Conservation (phyloP, 1,284 basidiomycete genomes). For the Fomitopsis schrenkii region DNA sequence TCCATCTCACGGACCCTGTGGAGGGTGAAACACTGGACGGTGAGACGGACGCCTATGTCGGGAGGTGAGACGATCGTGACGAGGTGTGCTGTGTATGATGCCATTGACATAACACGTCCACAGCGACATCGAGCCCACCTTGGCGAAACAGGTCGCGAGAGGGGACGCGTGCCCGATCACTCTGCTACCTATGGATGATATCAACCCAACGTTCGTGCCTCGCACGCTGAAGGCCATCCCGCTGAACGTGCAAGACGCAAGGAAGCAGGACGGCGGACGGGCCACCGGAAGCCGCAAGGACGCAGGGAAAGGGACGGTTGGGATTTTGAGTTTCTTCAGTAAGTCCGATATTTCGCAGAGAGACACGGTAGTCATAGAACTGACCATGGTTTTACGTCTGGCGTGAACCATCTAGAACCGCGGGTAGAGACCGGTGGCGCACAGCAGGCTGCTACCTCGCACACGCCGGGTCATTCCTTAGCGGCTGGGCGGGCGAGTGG, state of each 20-base stretch:
- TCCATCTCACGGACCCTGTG: constrained; percentile 62
- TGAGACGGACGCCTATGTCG: constrained; percentile 71
- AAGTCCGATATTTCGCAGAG: constrained; percentile 24
- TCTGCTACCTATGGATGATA: constrained; percentile 70
- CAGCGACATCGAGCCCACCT: constrained; percentile 54
- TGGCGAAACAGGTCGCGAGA: constrained; percentile 65
- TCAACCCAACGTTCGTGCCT: constrained; percentile 68
- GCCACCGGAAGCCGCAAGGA: constrained; percentile 37
- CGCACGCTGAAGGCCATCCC: constrained; percentile 37
- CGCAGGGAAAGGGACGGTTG: constrained; percentile 32
- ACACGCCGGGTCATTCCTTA: constrained; percentile 16
- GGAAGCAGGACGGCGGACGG: constrained; percentile 29
- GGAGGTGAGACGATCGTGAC: constrained; percentile 49
- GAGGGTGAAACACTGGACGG: constrained; percentile 51
- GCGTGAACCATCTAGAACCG: constrained; percentile 37
- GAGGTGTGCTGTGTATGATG: constrained; percentile 6
- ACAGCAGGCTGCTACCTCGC: background rate
- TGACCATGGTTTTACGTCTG: constrained; percentile 22
- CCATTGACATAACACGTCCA: constrained; percentile 4
- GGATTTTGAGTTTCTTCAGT: constrained; percentile 65
- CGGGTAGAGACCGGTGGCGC: constrained; percentile 31
- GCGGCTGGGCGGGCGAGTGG: constrained; percentile 61
- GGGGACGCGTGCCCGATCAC: constrained; percentile 82
- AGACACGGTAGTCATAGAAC: background rate
- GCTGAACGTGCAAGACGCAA: constrained; percentile 28